These are phyloP conservation scores for Mycena vitilis DNA, from an alignment of 768 basidiomycete genomes.

Conservation along the genomic window DNA sequence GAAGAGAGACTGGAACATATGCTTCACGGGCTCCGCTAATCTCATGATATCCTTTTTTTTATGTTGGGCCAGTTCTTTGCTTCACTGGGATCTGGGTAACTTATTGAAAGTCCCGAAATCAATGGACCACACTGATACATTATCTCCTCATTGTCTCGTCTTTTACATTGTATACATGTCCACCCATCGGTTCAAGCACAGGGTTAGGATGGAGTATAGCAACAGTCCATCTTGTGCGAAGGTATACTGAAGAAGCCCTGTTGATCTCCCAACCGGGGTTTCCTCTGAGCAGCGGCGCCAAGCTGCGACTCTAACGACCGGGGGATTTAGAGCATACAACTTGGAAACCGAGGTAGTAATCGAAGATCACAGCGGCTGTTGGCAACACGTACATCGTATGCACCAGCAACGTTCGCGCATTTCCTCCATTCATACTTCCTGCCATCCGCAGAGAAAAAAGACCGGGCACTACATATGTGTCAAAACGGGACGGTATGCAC, in stretches of 20 bases:
- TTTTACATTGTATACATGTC: slow-evolving; percentile 64
- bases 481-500: slow-evolving; percentile 14
- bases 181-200: slow-evolving; percentile 82
- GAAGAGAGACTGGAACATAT: slow-evolving; percentile 84
- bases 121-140: slow-evolving; percentile 30
- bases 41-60: slow-evolving; percentile 32
- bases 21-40: slow-evolving; percentile 53
- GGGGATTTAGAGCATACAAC: slow-evolving; percentile 57
- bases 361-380: neutral
- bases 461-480: slow-evolving; percentile 60
- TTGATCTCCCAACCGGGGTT: slow-evolving; percentile 72
- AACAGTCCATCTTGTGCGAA: slow-evolving; percentile 72
- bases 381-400: slow-evolving; percentile 68
- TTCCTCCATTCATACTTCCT: slow-evolving; percentile 76
- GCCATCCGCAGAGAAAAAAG: slow-evolving; percentile 68
- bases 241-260: slow-evolving; percentile 72
- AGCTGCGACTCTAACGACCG: slow-evolving; percentile 62
- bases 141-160: slow-evolving; percentile 21
- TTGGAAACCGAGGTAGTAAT: slow-evolving; percentile 36
- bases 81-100: slow-evolving; percentile 23
- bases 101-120: slow-evolving; percentile 31
- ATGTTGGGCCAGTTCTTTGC: slow-evolving; percentile 35
- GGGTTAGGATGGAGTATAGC: slow-evolving; percentile 70
- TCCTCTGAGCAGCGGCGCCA: slow-evolving; percentile 46
- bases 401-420: slow-evolving; percentile 55